These are phyloP conservation scores for Collybia mongolica DNA, from an alignment of 768 basidiomycete species.

Conservation along the genomic window DNA sequence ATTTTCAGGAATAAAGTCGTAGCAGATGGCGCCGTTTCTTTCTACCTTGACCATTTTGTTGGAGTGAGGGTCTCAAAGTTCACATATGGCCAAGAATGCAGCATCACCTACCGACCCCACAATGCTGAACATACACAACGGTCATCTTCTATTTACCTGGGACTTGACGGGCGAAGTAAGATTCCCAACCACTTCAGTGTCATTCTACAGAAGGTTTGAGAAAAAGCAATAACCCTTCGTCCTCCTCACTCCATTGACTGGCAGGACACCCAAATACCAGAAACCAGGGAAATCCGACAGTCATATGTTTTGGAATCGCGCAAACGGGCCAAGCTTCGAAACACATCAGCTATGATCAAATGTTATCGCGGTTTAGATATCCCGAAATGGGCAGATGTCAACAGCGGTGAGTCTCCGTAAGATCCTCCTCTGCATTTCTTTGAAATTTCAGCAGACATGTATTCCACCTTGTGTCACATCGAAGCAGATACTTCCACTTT, in stretches of 20 bases:
- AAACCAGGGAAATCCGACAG: constrained; percentile 10
- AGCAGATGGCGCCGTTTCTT: constrained; percentile 42
- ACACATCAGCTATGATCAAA: constrained; percentile 5
- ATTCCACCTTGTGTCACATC: constrained; percentile 8
- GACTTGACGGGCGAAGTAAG: not conserved
- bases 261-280: constrained; percentile 10
- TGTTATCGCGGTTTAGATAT: constrained; percentile 8
- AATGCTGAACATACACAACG: constrained; percentile 14
- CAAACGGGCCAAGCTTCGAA: not conserved
- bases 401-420: constrained; percentile 6
- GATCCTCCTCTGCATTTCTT: not conserved
- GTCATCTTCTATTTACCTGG: not conserved
- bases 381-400: constrained; percentile 10
- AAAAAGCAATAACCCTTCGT: not conserved
- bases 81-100: constrained; percentile 31
- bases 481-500: constrained; percentile 5
- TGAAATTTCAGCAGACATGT: constrained; percentile 7
- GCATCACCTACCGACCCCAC: constrained; percentile 6
- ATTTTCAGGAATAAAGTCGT: constrained; percentile 41
- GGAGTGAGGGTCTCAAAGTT: constrained; percentile 34
- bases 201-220: constrained; percentile 1
- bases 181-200: not conserved
- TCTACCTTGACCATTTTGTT: constrained; percentile 42
- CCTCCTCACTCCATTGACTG: not conserved
- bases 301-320: constrained; percentile 3